phyloP scores from a whole-genome alignment of 176 grass and related monocot genomes.

The Zizania latifolia region DNA sequence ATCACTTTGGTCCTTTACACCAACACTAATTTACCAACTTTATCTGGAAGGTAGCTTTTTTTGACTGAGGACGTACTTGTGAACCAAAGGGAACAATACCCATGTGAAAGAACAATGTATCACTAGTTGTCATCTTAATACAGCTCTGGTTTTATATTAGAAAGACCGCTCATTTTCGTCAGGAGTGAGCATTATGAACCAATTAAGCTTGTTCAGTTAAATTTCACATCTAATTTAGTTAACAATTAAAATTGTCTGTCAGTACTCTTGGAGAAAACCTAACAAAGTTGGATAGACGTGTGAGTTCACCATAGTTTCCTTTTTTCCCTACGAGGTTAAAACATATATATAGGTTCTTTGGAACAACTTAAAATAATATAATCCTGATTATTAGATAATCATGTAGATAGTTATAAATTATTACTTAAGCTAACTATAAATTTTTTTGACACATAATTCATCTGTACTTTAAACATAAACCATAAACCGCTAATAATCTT shows the following conservation, averaged over 20 bases:
- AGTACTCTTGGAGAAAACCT: not conserved
- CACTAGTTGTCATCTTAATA: not conserved
- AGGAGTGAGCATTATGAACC: not conserved
- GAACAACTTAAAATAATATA: too few species aligned
- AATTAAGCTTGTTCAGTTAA: not conserved
- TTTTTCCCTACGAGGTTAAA: not conserved
- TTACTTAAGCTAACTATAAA: too few species aligned
- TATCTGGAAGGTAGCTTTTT: too few species aligned
- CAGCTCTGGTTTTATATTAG: not conserved
- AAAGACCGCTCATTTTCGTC: constrained; percentile 1
- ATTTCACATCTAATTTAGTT: not conserved
- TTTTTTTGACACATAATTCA: too few species aligned
- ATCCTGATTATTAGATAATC: too few species aligned
- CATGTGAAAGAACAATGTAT: constrained; percentile 11
- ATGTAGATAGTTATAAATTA: too few species aligned
- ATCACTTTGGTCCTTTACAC: too few species aligned
- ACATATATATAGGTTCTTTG: too few species aligned
- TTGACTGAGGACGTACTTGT: too few species aligned
- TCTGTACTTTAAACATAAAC: too few species aligned
- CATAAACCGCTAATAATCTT: too few species aligned
- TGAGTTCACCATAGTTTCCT: not conserved
- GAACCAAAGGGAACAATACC: not conserved
- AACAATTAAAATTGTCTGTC: not conserved
- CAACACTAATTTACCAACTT: too few species aligned
- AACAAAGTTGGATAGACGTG: not conserved